Conservation (phyloP, 306 rosid genomes). For the Luffa acutangula region DNA sequence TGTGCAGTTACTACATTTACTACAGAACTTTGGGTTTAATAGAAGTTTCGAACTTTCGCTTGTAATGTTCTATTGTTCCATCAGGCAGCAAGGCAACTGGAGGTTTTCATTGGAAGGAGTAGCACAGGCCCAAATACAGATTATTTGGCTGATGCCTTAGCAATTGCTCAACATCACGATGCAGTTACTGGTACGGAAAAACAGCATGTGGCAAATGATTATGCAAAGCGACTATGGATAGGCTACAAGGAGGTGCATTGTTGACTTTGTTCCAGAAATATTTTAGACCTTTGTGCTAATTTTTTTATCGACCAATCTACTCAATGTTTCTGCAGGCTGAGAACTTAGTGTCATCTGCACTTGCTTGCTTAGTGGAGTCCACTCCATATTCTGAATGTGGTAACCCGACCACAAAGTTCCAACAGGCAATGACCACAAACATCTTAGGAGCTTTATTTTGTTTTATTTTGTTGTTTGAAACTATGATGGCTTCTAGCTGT, state of each 20-base stretch:
- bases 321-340: slow-evolving; percentile 29
- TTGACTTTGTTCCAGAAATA: background rate
- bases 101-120: slow-evolving; percentile 66
- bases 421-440: slow-evolving; percentile 27
- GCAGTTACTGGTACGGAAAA: slow-evolving; percentile 81
- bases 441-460: background rate
- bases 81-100: slow-evolving; percentile 93
- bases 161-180: slow-evolving; percentile 93
- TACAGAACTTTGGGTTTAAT: background rate
- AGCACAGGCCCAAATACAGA: slow-evolving; percentile 56
- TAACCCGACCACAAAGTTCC: slow-evolving; percentile 27
- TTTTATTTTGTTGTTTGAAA: background rate
- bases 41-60: background rate
- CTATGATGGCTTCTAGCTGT: background rate
- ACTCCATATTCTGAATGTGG: slow-evolving; percentile 21
- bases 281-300: background rate
- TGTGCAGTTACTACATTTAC: background rate
- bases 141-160: slow-evolving; percentile 83
- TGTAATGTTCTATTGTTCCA: slow-evolving; percentile 4
- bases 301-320: background rate
- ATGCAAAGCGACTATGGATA: slow-evolving; percentile 67
- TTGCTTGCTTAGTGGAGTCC: slow-evolving; percentile 27
- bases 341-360: slow-evolving; percentile 34
- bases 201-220: slow-evolving; percentile 95
- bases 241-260: slow-evolving; percentile 34